Conservation (phyloP, 2,329 filamentous ascomycete species). For the Lachnellula hyalina region DNA sequence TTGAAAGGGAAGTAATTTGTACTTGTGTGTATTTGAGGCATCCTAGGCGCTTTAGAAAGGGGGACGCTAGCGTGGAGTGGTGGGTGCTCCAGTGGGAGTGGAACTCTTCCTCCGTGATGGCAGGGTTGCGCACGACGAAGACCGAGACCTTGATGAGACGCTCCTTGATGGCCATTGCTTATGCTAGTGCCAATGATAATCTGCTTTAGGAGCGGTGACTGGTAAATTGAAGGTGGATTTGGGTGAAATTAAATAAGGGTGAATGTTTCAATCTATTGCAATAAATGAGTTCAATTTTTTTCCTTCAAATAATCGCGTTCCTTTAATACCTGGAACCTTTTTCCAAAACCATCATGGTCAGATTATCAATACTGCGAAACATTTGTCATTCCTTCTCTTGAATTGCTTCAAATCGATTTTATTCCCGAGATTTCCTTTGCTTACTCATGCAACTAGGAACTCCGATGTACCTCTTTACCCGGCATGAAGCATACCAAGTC, state of each 20-base stretch:
- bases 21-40: not conserved
- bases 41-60: not conserved
- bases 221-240: not conserved
- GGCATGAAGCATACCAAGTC: not conserved
- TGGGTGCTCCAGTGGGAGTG: not conserved
- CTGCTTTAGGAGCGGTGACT: not conserved
- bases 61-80: not conserved
- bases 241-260: not conserved
- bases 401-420: no score
- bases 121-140: not conserved
- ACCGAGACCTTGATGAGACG: not conserved
- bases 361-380: no score
- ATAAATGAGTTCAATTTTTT: no score
- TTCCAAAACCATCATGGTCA: no score
- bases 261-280: no score
- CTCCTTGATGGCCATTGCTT: not conserved
- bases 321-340: no score
- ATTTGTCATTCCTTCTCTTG: no score
- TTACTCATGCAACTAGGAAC: not conserved
- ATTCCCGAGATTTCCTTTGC: not conserved
- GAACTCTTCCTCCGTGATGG: not conserved
- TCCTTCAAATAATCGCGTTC: no score
- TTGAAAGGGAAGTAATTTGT: not conserved
- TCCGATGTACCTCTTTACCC: not conserved
- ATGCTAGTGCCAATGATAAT: not conserved